A percentile compares a stretch with the other conserved stretches of the same genome.
phyloP scores from a whole-genome alignment of 768 basidiomycete species.

The Trametopsis cervina region DNA sequence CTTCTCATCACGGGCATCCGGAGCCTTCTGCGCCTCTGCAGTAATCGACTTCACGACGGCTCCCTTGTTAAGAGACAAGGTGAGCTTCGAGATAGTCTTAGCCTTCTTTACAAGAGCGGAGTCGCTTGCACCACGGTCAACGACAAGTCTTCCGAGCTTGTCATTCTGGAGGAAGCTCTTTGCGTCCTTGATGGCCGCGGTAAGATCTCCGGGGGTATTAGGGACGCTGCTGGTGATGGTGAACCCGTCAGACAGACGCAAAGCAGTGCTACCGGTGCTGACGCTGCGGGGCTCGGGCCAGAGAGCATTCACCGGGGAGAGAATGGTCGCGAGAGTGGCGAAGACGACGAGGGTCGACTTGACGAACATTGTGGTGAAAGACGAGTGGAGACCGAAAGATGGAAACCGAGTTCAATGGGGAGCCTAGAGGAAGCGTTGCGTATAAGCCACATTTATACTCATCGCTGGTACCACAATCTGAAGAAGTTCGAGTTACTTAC shows the following conservation, averaged over 20 bases:
- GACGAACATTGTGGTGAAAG: conserved; percentile 6
- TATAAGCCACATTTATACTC: too few species aligned
- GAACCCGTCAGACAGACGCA: conserved; percentile 42
- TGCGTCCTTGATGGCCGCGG: conserved; percentile 48
- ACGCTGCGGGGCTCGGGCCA: conserved; percentile 31
- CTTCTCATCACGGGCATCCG: conserved; percentile 48
- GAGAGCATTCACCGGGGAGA: conserved; percentile 19
- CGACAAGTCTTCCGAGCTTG: conserved; percentile 50
- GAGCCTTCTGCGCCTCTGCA: conserved; percentile 41
- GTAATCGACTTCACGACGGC: conserved; percentile 36
- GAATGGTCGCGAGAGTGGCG: conserved; percentile 16
- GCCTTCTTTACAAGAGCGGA: conserved; percentile 31
- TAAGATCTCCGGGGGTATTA: conserved; percentile 47
- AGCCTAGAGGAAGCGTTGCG: too few species aligned
- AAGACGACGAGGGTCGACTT: conserved; percentile 15
- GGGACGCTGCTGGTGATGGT: conserved; percentile 33
- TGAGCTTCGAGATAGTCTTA: conserved; percentile 34
- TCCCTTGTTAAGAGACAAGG: conserved; percentile 32
- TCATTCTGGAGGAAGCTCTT: conserved; percentile 39
- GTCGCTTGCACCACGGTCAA: conserved; percentile 51
- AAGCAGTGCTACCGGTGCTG: conserved; percentile 22
- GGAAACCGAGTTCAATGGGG: too few species aligned
- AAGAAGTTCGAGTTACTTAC: too few species aligned
- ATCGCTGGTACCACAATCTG: background rate
- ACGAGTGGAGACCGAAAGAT: too few species aligned